Conservation (phyloP, 2,329 filamentous ascomycete genomes). For the Beauveria sp. region DNA sequence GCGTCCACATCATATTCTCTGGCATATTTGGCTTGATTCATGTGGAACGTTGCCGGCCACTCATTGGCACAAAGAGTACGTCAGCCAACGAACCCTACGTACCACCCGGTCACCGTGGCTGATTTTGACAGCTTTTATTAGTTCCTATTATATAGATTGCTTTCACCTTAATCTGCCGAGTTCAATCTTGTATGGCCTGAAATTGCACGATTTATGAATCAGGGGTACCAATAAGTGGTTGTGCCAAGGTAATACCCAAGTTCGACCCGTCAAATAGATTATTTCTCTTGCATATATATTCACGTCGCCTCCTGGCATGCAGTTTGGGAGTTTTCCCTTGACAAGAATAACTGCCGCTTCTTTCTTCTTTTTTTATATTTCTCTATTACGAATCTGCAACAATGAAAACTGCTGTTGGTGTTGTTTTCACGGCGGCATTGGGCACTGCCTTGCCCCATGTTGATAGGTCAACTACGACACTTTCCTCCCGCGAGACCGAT, state of each 20-base stretch:
- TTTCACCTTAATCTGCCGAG: neutral
- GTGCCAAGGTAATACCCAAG: neutral
- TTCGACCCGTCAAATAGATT: neutral
- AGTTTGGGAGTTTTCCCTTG: neutral
- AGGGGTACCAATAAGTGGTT: neutral
- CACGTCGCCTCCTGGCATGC: neutral
- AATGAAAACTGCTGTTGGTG: neutral
- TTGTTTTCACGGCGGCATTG: neutral
- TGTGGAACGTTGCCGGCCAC: neutral
- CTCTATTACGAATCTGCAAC: neutral
- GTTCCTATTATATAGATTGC: neutral
- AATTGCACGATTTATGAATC: neutral
- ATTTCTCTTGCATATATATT: neutral
- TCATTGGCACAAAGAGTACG: neutral
- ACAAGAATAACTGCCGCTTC: neutral
- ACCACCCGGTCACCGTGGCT: too few species aligned
- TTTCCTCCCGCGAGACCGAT: neutral
- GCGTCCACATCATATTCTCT: neutral
- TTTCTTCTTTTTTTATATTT: neutral
- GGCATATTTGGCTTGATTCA: neutral
- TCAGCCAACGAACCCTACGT: too few species aligned
- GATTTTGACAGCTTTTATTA: too few species aligned
- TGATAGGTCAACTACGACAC: neutral
- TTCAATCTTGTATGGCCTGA: neutral
- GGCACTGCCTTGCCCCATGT: neutral